These are phyloP conservation scores for Rhizopogon vesiculosus DNA, from an alignment of 768 basidiomycete species.

Conservation along the genomic window DNA sequence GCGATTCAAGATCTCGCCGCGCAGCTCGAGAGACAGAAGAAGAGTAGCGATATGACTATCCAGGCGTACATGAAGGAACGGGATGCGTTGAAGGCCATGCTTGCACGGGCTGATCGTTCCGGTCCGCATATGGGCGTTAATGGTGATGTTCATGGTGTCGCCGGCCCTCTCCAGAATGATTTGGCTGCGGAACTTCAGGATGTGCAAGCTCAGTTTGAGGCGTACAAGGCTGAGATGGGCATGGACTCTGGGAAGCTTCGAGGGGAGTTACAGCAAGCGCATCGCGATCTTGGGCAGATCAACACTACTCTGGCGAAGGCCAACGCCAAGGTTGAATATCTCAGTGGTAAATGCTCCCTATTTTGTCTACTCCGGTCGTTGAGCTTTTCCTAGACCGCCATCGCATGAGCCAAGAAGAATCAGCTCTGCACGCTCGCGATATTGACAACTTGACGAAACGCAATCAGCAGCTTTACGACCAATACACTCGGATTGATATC, in stretches of 20 bases:
- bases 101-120: conserved; percentile 45
- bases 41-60: conserved; percentile 61
- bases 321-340: conserved; percentile 74
- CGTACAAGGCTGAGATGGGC: conserved; percentile 76
- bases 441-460: conserved; percentile 63
- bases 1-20: conserved; percentile 75
- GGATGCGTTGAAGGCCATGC: conserved; percentile 76
- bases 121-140: conserved; percentile 19
- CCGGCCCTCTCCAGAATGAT: conserved; percentile 28
- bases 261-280: conserved; percentile 61
- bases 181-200: conserved; percentile 61
- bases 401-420: conserved; percentile 66
- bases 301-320: conserved; percentile 74
- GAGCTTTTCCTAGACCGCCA: conserved; percentile 49
- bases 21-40: conserved; percentile 77
- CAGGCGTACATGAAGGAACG: conserved; percentile 85
- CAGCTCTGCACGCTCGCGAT: conserved; percentile 56
- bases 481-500: conserved; percentile 71
- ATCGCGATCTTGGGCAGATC: conserved; percentile 63
- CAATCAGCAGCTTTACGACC: conserved; percentile 68
- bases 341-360: conserved; percentile 51
- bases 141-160: conserved; percentile 27
- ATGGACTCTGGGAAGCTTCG: conserved; percentile 68
- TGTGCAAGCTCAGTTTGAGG: conserved; percentile 76
- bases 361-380: conserved; percentile 4